These are phyloP conservation scores for Leccinellum albellum DNA, from an alignment of 768 basidiomycete genomes.

Conservation along the genomic window DNA sequence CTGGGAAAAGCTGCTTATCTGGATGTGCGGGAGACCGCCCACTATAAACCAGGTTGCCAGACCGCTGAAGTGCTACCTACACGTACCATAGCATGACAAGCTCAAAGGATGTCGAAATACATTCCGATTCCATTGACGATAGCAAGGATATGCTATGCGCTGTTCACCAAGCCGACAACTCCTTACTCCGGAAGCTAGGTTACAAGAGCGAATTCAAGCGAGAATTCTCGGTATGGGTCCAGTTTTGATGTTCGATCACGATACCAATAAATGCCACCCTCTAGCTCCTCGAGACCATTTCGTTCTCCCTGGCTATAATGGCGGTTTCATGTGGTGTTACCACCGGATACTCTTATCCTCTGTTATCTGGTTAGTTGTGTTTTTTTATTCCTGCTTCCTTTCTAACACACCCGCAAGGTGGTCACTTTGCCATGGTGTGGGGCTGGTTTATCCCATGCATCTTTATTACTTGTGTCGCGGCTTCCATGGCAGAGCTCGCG, in stretches of 20 bases:
- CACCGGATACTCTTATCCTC: not conserved
- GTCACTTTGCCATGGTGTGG: constrained; percentile 2
- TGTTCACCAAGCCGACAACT: constrained; percentile 16
- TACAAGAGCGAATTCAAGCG: constrained; percentile 27
- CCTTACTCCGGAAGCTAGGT: constrained; percentile 19
- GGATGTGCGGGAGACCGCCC: not conserved
- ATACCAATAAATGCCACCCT: not conserved
- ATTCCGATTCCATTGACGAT: not conserved
- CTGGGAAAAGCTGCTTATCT: not conserved
- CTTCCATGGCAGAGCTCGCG: constrained; percentile 9
- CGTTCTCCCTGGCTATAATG: constrained; percentile 23
- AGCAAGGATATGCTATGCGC: not conserved
- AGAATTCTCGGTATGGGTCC: constrained; percentile 20
- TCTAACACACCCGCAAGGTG: not conserved
- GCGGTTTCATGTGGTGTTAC: constrained; percentile 22
- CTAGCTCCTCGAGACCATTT: constrained; percentile 20
- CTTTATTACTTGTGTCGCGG: constrained; percentile 9
- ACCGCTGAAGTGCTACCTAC: too few species aligned
- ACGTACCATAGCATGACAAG: not conserved
- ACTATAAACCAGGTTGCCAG: not conserved
- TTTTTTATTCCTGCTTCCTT: not conserved
- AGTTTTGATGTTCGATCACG: not conserved
- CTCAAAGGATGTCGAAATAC: not conserved
- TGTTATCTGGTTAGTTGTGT: not conserved
- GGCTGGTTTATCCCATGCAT: constrained; percentile 8